Evolutionary conservation across 768 basidiomycete genomes (phyloP), one percentile per base, ranked within the genome.

Genomic region (Leccinum longicurvipes): DNA sequence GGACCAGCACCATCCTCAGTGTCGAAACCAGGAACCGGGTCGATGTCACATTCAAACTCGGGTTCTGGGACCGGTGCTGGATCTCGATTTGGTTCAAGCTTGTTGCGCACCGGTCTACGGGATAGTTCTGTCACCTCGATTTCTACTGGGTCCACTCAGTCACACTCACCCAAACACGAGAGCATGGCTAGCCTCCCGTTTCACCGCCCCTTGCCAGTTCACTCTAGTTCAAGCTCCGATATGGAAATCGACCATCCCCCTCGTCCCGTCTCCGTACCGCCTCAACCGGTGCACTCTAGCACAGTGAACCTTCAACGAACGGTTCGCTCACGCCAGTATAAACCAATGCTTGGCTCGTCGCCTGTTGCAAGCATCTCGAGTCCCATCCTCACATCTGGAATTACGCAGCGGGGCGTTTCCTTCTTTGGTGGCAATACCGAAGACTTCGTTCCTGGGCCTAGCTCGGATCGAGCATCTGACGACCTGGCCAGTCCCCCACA

Each of bases 61-160:
- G 59, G 56, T 32, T 62, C 65, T 12, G 63, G 63, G 12, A 64
- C 67, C 28, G 60, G 61, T 8, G 60, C 60, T 6, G 56, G 63
- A 14, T 71, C 71, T 44, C 58, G 50, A 14, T 60, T 71, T 45
- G 58, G 66, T 50, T 61, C 63, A 50, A 60, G 63, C 46, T 53
- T 64, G 45, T 47, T 71, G 51, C 63, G 46, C 23, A 34, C 51
- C 53, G 61, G 62, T 57, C 46, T 71, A 46, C 56, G 52, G 48
- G 70, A 67, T 17, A 67, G 69, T 21, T 71, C 71, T 6, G 69
- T 53, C n/a, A 71, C 70, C 17, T 71, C 70, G 41, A 34, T 69
- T 45, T 71, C 69, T 36, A 54, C 51, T 39, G 50, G 50, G 25
- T 65, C 71, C 28, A 57, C 51, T 5, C 65, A 61, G 32, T 67